Percentiles rank a stretch among this genome's conserved stretches.
These are phyloP conservation scores for Copromyces sp. DNA, from an alignment of 495 filamentous ascomycete genomes.

Conservation along the genomic window DNA sequence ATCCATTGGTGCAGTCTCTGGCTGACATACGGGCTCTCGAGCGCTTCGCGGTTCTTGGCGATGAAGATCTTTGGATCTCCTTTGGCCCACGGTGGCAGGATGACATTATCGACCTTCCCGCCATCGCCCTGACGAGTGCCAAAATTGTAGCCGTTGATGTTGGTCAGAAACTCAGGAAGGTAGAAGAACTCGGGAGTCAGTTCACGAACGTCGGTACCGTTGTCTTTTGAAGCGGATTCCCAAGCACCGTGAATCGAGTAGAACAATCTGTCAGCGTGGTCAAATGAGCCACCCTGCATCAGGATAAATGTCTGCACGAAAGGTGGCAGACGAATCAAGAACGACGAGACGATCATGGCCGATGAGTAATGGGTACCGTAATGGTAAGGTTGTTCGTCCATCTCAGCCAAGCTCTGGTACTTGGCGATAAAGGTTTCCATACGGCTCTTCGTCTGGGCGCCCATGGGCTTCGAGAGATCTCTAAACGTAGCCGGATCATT, in stretches of 20 bases:
- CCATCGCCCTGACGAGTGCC: conserved; percentile 70
- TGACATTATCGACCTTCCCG: conserved; percentile 71
- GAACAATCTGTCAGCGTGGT: conserved; percentile 91
- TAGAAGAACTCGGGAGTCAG: conserved; percentile 96
- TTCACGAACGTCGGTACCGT: conserved; percentile 88
- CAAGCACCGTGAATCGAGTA: conserved; percentile 88
- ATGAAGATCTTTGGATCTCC: conserved; percentile 95
- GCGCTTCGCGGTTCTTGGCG: conserved; percentile 82
- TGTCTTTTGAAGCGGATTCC: conserved; percentile 79
- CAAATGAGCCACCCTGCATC: conserved; percentile 92
- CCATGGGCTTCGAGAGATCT: conserved; percentile 93
- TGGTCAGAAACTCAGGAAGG: conserved; percentile 84
- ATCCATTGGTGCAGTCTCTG: conserved; percentile 89
- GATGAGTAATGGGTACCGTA: conserved; percentile 98
- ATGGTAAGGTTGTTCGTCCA: conserved; percentile 86
- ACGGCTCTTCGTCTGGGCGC: conserved; percentile 70
- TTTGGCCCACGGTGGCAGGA: conserved; percentile 91
- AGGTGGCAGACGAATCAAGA: conserved; percentile 87
- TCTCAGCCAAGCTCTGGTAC: conserved; percentile 82
- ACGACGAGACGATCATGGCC: conserved; percentile 96
- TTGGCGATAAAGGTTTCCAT: conserved; percentile 69
- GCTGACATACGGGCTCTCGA: conserved; percentile 92
- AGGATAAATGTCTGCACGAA: conserved; percentile 96
- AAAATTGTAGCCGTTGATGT: conserved; percentile 90
- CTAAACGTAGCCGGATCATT: conserved; percentile 74